A percentile compares a stretch with the other conserved stretches of the same genome.
These are phyloP conservation scores for Penicillium parvum DNA, from an alignment of 495 filamentous ascomycete genomes.

Conservation along the genomic window DNA sequence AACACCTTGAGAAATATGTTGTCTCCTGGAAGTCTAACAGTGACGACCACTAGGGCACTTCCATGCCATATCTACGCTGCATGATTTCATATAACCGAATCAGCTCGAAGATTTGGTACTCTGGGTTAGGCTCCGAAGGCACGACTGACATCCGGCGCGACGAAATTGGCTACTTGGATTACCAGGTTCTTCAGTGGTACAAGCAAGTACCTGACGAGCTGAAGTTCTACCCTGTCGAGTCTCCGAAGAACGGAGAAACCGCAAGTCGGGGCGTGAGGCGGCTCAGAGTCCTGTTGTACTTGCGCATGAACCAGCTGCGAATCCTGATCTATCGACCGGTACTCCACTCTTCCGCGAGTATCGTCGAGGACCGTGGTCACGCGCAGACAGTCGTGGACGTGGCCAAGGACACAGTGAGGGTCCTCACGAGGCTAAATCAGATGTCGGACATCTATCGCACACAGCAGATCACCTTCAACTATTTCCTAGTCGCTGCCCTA, in stretches of 20 bases:
- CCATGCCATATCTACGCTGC: constrained; percentile 62
- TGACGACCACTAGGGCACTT: constrained; percentile 49
- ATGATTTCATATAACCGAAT: constrained; percentile 78
- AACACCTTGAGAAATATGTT: neutral
- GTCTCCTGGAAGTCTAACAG: neutral
- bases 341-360: constrained; percentile 70
- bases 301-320: constrained; percentile 78
- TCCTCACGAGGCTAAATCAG: constrained; percentile 69
- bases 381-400: constrained; percentile 70
- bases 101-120: constrained; percentile 75
- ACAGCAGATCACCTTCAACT: constrained; percentile 80
- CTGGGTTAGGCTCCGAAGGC: constrained; percentile 45
- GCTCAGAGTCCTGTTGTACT: constrained; percentile 52
- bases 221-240: constrained; percentile 54
- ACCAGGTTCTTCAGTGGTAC: constrained; percentile 76
- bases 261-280: constrained; percentile 46
- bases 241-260: constrained; percentile 37
- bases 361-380: constrained; percentile 62
- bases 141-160: constrained; percentile 52
- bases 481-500: constrained; percentile 77
- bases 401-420: constrained; percentile 74
- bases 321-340: constrained; percentile 80
- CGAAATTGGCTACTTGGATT: constrained; percentile 72
- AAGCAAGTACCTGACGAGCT: constrained; percentile 54
- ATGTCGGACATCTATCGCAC: constrained; percentile 76